phyloP scores from a whole-genome alignment of 2,329 filamentous ascomycete species.

The Chaetomium strumarium region DNA sequence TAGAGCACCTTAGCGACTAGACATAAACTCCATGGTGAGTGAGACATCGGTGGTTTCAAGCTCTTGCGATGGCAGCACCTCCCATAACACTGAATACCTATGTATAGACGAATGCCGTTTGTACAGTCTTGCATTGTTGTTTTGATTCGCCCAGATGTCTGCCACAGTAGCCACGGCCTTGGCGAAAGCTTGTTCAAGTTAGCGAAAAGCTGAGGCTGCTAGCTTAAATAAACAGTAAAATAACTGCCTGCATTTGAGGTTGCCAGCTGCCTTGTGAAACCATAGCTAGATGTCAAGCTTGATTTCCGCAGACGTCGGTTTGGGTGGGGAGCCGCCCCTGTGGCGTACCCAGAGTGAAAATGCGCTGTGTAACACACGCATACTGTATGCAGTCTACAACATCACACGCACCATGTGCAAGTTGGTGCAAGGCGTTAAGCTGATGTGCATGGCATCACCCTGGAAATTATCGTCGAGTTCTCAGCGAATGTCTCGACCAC shows the following conservation, averaged over 20 bases:
- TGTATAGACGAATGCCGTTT: too few species aligned
- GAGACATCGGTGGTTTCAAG: too few species aligned
- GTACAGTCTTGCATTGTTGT: too few species aligned
- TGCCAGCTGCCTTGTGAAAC: background rate
- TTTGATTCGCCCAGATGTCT: too few species aligned
- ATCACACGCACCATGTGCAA: background rate
- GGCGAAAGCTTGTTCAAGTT: conserved; percentile 23
- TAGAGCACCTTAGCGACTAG: too few species aligned
- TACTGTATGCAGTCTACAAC: background rate
- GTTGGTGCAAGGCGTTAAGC: background rate
- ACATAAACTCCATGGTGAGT: too few species aligned
- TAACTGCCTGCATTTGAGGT: background rate
- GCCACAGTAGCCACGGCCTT: conserved; percentile 19
- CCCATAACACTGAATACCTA: too few species aligned
- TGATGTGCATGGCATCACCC: background rate
- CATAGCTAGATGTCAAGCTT: conserved; percentile 10
- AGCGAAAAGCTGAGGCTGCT: background rate
- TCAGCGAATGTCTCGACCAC: conserved; percentile 16
- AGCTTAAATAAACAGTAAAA: too few species aligned
- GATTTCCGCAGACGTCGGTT: conserved; percentile 15
- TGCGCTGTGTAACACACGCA: background rate
- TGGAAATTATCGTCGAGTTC: conserved; percentile 3
- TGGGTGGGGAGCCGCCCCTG: conserved; percentile 3
- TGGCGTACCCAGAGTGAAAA: background rate
- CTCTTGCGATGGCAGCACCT: too few species aligned